Conservation (phyloP, 2,329 filamentous ascomycete genomes). For the Plectosphaerella sp. region DNA sequence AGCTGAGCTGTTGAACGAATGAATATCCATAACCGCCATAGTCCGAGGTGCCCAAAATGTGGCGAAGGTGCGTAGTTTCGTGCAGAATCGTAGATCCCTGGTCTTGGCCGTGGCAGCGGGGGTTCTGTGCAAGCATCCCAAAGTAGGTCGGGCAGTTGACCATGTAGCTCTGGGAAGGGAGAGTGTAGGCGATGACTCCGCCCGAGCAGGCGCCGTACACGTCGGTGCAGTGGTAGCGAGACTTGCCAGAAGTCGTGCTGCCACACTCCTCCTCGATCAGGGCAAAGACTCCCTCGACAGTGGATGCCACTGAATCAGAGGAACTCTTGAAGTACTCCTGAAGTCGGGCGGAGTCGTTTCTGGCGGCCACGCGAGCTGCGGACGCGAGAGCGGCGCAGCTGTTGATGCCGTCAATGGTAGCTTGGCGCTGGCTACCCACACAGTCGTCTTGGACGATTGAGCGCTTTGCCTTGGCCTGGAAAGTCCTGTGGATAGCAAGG, state of each 20-base stretch:
- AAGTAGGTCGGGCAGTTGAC: constrained; percentile 61
- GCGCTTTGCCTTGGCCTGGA: constrained; percentile 37
- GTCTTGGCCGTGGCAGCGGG: constrained; percentile 58
- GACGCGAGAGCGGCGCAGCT: constrained; percentile 48
- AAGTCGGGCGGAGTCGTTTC: constrained; percentile 29
- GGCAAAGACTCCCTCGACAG: constrained; percentile 45
- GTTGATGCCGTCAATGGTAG: constrained; percentile 39
- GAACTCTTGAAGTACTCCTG: constrained; percentile 62
- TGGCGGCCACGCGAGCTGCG: constrained; percentile 12
- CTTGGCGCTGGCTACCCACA: constrained; percentile 34
- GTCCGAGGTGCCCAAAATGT: constrained; percentile 54
- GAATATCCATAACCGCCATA: constrained; percentile 51
- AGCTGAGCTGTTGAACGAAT: constrained; percentile 44
- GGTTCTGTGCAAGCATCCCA: constrained; percentile 42
- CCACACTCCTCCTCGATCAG: constrained; percentile 50
- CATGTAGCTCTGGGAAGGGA: constrained; percentile 49
- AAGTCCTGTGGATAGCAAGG: constrained; percentile 38
- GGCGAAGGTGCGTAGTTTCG: constrained; percentile 60
- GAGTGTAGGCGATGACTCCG: constrained; percentile 55
- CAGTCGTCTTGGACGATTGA: constrained; percentile 45
- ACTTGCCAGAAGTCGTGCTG: constrained; percentile 40
- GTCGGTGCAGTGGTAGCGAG: constrained; percentile 56
- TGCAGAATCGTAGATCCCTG: constrained; percentile 62
- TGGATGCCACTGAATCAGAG: constrained; percentile 24
- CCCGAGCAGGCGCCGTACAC: constrained; percentile 26